A percentile compares a stretch with the other conserved stretches of the same genome.
Evolutionary conservation across 176 grass and related monocot genomes (phyloP).

Genomic region (Oryza meridionalis): DNA sequence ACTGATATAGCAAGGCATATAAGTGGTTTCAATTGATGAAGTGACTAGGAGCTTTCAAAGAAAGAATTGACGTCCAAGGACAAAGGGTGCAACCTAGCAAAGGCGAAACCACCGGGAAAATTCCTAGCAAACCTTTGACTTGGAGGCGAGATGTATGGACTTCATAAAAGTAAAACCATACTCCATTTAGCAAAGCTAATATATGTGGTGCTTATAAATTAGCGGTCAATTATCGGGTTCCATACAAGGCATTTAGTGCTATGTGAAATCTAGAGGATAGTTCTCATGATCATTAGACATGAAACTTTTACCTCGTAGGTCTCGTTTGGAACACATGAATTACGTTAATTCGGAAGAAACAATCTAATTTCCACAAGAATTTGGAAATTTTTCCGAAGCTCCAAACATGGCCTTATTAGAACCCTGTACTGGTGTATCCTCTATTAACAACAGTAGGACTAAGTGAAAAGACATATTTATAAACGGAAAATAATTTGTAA

Average conservation of each 20-base stretch:
- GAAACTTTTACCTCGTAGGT: background rate
- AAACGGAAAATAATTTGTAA: too few species aligned
- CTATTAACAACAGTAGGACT: background rate
- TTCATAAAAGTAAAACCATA: constrained; percentile 2
- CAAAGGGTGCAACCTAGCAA: background rate
- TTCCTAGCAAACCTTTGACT: constrained; percentile 17
- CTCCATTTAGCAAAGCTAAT: background rate
- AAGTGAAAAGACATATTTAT: too few species aligned
- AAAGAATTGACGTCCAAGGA: background rate
- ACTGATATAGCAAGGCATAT: background rate
- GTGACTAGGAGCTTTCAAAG: background rate
- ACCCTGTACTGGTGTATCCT: background rate
- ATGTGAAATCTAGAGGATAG: background rate
- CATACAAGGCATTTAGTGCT: background rate
- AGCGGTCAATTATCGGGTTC: background rate
- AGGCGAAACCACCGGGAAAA: background rate
- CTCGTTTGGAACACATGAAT: background rate
- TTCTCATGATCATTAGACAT: background rate
- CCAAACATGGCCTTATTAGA: background rate
- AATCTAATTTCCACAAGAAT: background rate
- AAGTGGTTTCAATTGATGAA: constrained; percentile 1
- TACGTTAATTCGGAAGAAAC: background rate
- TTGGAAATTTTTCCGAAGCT: background rate
- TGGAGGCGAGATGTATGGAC: background rate
- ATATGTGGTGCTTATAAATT: background rate